These are phyloP conservation scores for Sporisorium reilianum DNA, from an alignment of 1,284 basidiomycete species.

Conservation along the genomic window DNA sequence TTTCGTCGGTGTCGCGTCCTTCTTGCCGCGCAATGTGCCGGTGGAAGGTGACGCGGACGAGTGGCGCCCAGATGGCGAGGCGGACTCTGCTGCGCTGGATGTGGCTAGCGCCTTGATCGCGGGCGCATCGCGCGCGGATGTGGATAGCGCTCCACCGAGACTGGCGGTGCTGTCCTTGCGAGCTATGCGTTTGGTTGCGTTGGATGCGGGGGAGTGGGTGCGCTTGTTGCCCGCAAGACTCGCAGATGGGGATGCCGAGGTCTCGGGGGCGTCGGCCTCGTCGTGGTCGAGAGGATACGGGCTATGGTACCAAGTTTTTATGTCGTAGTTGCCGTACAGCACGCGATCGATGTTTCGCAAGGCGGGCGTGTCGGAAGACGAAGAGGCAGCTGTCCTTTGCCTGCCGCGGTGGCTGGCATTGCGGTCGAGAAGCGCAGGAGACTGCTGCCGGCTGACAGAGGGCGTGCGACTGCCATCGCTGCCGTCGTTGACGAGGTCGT, in stretches of 20 bases:
- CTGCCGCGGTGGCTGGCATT: slow-evolving; percentile 10
- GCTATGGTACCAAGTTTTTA: slow-evolving; percentile 68
- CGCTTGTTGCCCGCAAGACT: slow-evolving; percentile 11
- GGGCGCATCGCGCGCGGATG: slow-evolving; percentile 27
- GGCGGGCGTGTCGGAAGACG: slow-evolving; percentile 21
- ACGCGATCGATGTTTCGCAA: slow-evolving; percentile 58
- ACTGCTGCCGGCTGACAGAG: slow-evolving; percentile 33
- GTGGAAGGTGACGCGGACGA: slow-evolving; percentile 16
- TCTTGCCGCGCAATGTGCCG: slow-evolving; percentile 8
- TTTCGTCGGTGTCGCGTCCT: slow-evolving; percentile 24
- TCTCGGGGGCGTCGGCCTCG: slow-evolving; percentile 22
- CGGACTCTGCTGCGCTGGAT: background rate
- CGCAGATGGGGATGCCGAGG: background rate
- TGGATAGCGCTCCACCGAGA: slow-evolving; percentile 26
- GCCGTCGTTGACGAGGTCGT: slow-evolving; percentile 23
- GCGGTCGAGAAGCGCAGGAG: slow-evolving; percentile 28
- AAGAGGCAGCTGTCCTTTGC: slow-evolving; percentile 11
- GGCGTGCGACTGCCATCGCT: slow-evolving; percentile 36
- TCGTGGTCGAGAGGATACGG: slow-evolving; percentile 66
- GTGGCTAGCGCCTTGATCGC: slow-evolving; percentile 31
- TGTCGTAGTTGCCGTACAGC: slow-evolving; percentile 66
- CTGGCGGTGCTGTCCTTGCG: slow-evolving; percentile 24
- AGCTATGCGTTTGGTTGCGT: slow-evolving; percentile 6
- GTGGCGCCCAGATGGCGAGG: slow-evolving; percentile 8
- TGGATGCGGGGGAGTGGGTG: slow-evolving; percentile 28